These are phyloP conservation scores for Aspergillaceae sp. DNA, from an alignment of 2,329 filamentous ascomycete species.

Conservation along the genomic window DNA sequence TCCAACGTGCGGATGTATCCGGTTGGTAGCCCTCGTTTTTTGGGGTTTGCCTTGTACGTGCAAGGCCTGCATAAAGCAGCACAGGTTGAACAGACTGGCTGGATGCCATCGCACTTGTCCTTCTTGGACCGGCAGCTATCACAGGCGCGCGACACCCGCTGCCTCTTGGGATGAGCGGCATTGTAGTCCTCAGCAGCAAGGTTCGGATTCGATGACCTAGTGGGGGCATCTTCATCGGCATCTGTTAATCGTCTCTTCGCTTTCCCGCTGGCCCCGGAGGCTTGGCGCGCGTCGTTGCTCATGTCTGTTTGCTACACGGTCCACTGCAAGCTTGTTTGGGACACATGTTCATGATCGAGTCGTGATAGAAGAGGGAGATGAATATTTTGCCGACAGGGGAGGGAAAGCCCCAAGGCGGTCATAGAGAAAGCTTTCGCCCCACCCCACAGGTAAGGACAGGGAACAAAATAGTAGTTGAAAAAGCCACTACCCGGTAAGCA, in stretches of 20 bases:
- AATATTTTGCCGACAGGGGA: constrained; percentile 21
- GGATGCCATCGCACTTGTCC: constrained; percentile 64
- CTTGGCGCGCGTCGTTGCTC: constrained; percentile 26
- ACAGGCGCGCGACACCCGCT: constrained; percentile 60
- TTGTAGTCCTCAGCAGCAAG: constrained; percentile 13
- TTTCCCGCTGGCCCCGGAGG: constrained; percentile 19
- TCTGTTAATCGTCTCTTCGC: constrained; percentile 24
- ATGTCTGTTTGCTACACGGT: constrained; percentile 21
- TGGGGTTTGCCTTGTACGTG: constrained; percentile 63
- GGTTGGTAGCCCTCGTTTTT: constrained; percentile 71
- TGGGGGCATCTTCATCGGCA: constrained; percentile 18
- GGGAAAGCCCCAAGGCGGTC: constrained; percentile 4
- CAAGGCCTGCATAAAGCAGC: constrained; percentile 55
- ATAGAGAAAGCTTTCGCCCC: neutral
- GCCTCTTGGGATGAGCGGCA: constrained; percentile 44
- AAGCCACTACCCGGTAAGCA: neutral
- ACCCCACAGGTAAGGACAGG: constrained; percentile 1
- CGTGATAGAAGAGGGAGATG: constrained; percentile 13
- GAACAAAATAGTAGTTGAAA: neutral
- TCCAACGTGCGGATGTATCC: constrained; percentile 70
- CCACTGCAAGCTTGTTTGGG: constrained; percentile 13
- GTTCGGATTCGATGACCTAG: constrained; percentile 11
- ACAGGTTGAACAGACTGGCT: constrained; percentile 61
- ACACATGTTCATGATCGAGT: constrained; percentile 22
- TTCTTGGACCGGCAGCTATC: constrained; percentile 59